A percentile compares a stretch with the other conserved stretches of the same genome.
phyloP scores from a whole-genome alignment of 805 yeast genomes.

The Saccharomycopsis synnaedendra region DNA sequence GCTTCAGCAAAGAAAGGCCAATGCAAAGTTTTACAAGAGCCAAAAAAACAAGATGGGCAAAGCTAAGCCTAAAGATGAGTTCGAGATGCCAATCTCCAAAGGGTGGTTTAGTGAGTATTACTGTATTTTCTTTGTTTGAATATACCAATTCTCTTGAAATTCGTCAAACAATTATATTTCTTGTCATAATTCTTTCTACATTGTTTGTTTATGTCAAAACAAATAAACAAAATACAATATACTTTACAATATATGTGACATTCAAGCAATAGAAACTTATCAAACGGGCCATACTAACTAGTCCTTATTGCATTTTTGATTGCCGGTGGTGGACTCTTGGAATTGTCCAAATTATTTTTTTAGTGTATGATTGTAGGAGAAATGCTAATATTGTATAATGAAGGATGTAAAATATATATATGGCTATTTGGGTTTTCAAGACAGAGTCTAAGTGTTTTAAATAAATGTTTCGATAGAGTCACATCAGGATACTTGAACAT shows the following conservation, averaged over 20 bases:
- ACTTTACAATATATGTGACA: too few species aligned
- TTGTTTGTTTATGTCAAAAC: too few species aligned
- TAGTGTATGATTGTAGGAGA: constrained; percentile 9
- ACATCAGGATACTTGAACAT: too few species aligned
- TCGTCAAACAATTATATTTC: too few species aligned
- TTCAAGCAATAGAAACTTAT: too few species aligned
- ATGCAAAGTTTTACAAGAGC: constrained; percentile 32
- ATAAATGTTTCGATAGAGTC: too few species aligned
- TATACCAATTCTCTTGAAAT: not conserved
- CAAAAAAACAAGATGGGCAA: constrained; percentile 31
- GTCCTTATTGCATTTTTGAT: constrained; percentile 31
- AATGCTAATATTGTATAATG: not conserved
- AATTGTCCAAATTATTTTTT: constrained; percentile 28
- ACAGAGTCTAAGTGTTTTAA: too few species aligned
- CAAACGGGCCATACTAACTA: constrained; percentile 12
- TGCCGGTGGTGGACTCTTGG: constrained; percentile 37
- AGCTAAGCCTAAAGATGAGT: constrained; percentile 23
- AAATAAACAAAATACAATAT: too few species aligned
- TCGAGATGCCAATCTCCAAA: constrained; percentile 29
- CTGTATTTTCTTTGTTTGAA: not conserved
- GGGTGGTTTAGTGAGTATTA: constrained; percentile 23
- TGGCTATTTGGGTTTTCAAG: too few species aligned
- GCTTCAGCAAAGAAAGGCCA: constrained; percentile 34
- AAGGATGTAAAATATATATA: not conserved
- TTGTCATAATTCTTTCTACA: too few species aligned